These are phyloP conservation scores for Fusarium zealandicum DNA, from an alignment of 2,329 filamentous ascomycete genomes.

Conservation along the genomic window DNA sequence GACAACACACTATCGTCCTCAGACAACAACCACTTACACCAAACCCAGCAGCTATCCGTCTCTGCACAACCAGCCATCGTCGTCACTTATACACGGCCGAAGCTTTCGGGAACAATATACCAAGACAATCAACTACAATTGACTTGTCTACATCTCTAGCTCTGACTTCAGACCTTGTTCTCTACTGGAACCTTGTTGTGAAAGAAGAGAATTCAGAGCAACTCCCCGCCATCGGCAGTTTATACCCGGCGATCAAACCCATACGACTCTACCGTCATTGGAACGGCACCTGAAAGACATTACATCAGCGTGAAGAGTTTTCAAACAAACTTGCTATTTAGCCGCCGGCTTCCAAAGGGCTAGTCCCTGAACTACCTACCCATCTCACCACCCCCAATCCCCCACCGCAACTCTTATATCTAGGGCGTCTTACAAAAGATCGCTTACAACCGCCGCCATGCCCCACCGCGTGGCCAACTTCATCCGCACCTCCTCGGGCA, in stretches of 20 bases:
- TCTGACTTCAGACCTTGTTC: no score
- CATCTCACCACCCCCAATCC: constrained; percentile 9
- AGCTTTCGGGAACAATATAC: constrained; percentile 3
- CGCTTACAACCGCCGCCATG: constrained; percentile 51
- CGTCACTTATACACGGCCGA: constrained; percentile 7
- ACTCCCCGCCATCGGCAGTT: constrained; percentile 24
- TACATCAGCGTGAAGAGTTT: constrained; percentile 33
- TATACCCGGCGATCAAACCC: constrained; percentile 22
- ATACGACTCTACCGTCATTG: constrained; percentile 10
- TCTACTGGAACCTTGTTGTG: background rate
- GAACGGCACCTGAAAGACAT: constrained; percentile 12
- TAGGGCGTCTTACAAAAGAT: constrained; percentile 25
- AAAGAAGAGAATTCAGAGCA: constrained; percentile 21
- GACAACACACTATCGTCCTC: constrained; percentile 12
- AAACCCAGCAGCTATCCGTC: constrained; percentile 21
- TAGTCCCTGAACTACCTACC: constrained; percentile 2
- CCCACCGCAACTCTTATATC: constrained; percentile 1
- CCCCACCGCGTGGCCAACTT: constrained; percentile 66
- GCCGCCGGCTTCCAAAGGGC: constrained; percentile 25
- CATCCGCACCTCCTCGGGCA: constrained; percentile 63
- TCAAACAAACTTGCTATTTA: constrained; percentile 14
- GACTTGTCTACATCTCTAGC: constrained; percentile 5
- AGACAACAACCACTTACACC: constrained; percentile 17
- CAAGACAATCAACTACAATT: constrained; percentile 21
- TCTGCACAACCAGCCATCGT: constrained; percentile 1